Evolutionary conservation across 305 asterid species (phyloP).

Genomic region (Solanum hybrid): DNA sequence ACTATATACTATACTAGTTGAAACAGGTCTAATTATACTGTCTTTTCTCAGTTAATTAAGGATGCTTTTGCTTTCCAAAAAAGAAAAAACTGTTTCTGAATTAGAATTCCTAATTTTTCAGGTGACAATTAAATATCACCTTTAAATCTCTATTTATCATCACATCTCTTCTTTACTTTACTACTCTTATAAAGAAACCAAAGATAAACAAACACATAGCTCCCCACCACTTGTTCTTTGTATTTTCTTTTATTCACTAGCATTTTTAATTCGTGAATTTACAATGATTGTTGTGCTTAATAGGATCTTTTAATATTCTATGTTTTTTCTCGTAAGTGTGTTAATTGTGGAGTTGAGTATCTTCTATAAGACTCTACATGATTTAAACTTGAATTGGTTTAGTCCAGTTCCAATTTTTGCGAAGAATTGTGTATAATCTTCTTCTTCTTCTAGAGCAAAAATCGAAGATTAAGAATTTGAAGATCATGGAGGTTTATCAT

Average conservation of each 20-base stretch:
- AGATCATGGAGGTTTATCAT: slow-evolving; percentile 30
- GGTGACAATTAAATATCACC: background rate
- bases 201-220: background rate
- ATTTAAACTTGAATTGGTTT: background rate
- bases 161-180: background rate
- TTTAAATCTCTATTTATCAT: background rate
- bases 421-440: background rate
- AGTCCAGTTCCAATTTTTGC: slow-evolving; percentile 7
- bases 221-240: background rate
- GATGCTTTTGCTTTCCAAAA: background rate
- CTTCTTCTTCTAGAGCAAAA: background rate
- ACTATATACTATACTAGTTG: background rate
- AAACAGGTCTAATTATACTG: background rate
- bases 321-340: background rate
- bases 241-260: background rate
- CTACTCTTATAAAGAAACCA: background rate
- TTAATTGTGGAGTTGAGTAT: background rate
- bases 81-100: background rate
- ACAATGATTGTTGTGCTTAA: background rate
- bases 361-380: slow-evolving; percentile 3
- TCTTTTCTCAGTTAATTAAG: background rate
- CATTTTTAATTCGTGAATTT: background rate
- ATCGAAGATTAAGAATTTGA: background rate
- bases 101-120: background rate
- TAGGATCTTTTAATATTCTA: background rate